Evolutionary conservation across 805 yeast species (phyloP), one percentile per base, ranked within the genome.

Genomic region (Maudiozyma pseudohumilis): DNA sequence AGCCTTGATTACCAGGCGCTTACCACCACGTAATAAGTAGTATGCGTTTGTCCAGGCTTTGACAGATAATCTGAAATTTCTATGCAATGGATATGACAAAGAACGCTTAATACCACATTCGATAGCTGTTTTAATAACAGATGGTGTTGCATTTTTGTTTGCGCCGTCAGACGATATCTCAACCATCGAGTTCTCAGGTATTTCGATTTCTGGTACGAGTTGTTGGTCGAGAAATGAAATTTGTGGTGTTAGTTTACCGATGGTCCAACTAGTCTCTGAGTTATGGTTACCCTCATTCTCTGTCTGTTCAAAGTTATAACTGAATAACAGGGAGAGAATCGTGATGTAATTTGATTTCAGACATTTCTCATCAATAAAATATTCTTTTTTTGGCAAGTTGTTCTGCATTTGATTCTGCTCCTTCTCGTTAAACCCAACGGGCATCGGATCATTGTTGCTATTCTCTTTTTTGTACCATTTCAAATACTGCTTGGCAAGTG

Each of bases 181-280:
- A 4, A 16, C 10, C 3, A 15, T 24, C 9, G 6, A 6, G 22
- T 18, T 29, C n/a, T 17, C n/a, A 9, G 7, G n/a, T 21, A 8
- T 16, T 8, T 9, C 12, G 6, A 49, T 57, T 15, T 45, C 56
- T 15, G 61, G 45, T 1, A 70, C 53, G 20, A 81, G 46, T 45
- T 70, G 75, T 12, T 73, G 61, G 55, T 87, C 97, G 23, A 92
- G 61, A 46, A 69, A 76, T 6, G 87, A 56, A 27, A 89, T 59
- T 49, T 85, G 92, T 1, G 97, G 95, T 0, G 77, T 64, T 17
- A 92, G 49, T 47, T 81, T 87, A 1, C 98, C 98, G 4, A 92
- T 71, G 0, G 89, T 78, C 98, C 98, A 92, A 0, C 94, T 85
- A 40, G 94, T 81, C 58, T 92, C 98, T 4, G 83, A 76, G 13